Evolutionary conservation across 139 green algal species (phyloP), one percentile per base, ranked within the genome.

Genomic region (Tetraselmis striata): DNA sequence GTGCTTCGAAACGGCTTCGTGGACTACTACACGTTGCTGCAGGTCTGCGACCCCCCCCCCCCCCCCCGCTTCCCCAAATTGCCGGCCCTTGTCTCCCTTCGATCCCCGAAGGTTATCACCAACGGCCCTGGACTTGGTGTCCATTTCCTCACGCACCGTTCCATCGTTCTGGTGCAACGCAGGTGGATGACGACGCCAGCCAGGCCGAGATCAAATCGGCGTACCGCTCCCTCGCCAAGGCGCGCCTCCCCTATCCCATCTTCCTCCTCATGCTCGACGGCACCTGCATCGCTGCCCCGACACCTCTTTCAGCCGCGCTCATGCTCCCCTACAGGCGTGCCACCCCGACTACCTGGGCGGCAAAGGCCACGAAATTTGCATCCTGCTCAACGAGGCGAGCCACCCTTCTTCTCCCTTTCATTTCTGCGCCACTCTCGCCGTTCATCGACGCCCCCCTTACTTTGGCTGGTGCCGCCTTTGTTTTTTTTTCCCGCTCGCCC

Each of bases 361-460:
- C 1, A 74, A 88, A 75, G 94, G 93, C 2, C 94, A 97, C 81
- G 85, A 96, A 77, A 88, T 96, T 26, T 98, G 94, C 83, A 92
- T 98, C 28, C 78, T 98, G 24, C 84, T 98, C 0, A 98, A 98
- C 81, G 94, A 97, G 87, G 92, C 87, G 29, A 0, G 83, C 31
- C 29, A n/a, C n/a, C n/a, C 45, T 5, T 67, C 45, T 18, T 67
- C 45, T 18, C 45, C 45, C 45, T 67, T 18, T 18, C 45, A 67
- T 67, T 67, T 67, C 45, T 18, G 45, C 18, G 5, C 45, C 45
- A 67, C 18, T 67, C 45, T 67, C 45, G n/a, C n/a, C n/a, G n/a
- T n/a, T n/a, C n/a, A n/a, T n/a, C n/a, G n/a, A n/a, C n/a, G n/a
- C n/a, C n/a, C n/a, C n/a, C n/a, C n/a, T n/a, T n/a, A 18, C 45